Evolutionary conservation across 805 yeast genomes (phyloP).

Genomic region (Hanseniaspora meyeri): DNA sequence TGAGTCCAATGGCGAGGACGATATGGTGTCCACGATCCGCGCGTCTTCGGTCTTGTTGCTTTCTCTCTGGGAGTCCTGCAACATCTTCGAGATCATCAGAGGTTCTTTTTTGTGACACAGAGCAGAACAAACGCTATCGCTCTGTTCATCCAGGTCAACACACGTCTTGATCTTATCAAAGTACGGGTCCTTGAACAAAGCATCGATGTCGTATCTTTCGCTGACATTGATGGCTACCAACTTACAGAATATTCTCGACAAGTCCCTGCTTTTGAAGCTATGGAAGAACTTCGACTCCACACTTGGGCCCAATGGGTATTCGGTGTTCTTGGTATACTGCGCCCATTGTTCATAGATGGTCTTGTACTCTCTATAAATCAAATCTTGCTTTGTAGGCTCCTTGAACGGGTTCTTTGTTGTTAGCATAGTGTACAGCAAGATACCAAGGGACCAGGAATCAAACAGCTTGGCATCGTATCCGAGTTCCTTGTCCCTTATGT

Average conservation of each 20-base stretch:
- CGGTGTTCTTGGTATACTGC: neutral
- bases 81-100: neutral
- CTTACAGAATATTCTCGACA: conserved; percentile 64
- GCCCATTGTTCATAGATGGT: conserved; percentile 27
- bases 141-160: conserved; percentile 17
- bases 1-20: conserved; percentile 4
- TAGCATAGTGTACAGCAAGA: conserved; percentile 48
- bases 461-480: conserved; percentile 53
- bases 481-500: conserved; percentile 25
- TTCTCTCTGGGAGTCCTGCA: neutral
- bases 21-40: neutral
- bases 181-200: conserved; percentile 53
- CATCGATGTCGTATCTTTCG: conserved; percentile 42
- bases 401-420: conserved; percentile 51
- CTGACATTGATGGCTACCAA: conserved; percentile 50
- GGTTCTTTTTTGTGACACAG: conserved; percentile 5
- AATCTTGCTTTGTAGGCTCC: conserved; percentile 36
- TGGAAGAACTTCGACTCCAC: conserved; percentile 59
- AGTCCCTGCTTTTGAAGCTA: conserved; percentile 44
- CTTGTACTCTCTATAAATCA: conserved; percentile 44
- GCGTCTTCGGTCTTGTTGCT: conserved; percentile 1
- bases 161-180: conserved; percentile 50
- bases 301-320: conserved; percentile 42
- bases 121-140: neutral
- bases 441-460: conserved; percentile 66